phyloP scores from a whole-genome alignment of 345 rosid species.

The Eucalyptus tenuipes region DNA sequence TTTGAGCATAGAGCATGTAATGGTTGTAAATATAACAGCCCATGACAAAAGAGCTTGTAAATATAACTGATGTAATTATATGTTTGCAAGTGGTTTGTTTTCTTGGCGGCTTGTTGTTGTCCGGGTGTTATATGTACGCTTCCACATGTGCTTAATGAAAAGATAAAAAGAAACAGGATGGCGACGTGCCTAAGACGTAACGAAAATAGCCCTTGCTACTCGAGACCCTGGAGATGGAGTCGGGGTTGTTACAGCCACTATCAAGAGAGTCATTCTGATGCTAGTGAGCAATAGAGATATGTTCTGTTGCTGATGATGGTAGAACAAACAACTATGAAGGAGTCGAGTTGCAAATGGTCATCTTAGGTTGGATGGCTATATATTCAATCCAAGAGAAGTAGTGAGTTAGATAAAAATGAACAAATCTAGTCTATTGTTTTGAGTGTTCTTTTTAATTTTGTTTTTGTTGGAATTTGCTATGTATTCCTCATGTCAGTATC shows the following conservation, averaged over 20 bases:
- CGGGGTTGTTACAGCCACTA: rapidly evolving
- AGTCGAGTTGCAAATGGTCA: not conserved
- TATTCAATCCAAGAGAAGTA: not conserved
- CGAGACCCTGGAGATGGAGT: too few species aligned
- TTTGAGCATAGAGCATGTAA: too few species aligned
- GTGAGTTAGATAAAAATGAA: rapidly evolving
- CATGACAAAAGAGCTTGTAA: too few species aligned
- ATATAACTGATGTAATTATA: too few species aligned
- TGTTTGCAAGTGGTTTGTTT: too few species aligned
- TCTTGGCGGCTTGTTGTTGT: too few species aligned
- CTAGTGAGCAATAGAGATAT: rapidly evolving
- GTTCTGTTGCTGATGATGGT: rapidly evolving
- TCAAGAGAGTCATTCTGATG: not conserved
- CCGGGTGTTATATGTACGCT: rapidly evolving
- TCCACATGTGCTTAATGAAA: too few species aligned
- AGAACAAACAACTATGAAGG: not conserved
- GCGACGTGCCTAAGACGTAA: rapidly evolving
- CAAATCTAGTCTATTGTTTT: not conserved
- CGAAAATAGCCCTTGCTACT: too few species aligned
- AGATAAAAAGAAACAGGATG: too few species aligned
- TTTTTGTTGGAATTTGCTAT: not conserved
- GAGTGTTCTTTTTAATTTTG: not conserved
- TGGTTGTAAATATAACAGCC: too few species aligned
- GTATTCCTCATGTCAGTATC: not conserved
- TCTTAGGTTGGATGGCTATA: not conserved